Evolutionary conservation across 139 green algal species (phyloP).

Genomic region (Edaphochlamys debaryana): DNA sequence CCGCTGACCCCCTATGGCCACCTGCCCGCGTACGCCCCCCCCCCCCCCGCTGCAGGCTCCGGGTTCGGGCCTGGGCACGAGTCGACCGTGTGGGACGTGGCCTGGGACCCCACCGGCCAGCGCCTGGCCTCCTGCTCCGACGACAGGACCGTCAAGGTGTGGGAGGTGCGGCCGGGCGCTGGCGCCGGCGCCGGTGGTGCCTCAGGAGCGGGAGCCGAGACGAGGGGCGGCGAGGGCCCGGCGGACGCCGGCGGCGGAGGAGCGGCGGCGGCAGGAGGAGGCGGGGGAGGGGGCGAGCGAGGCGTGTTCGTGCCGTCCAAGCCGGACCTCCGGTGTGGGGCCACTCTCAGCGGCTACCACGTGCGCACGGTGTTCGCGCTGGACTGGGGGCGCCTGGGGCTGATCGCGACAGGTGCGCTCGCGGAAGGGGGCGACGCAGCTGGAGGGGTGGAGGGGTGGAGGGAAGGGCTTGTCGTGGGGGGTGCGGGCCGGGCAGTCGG

Average conservation of each 20-base stretch:
- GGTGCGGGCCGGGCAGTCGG: no score
- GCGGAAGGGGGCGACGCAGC: not conserved
- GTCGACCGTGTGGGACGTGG: conserved; percentile 63
- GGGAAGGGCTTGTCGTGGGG: not conserved
- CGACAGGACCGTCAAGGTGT: conserved; percentile 84
- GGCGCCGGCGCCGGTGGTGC: not conserved
- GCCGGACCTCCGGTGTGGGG: conserved; percentile 48
- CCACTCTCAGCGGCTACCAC: conserved; percentile 77
- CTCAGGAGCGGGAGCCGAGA: conserved; percentile 7
- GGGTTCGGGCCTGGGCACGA: not conserved
- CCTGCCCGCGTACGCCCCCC: no score
- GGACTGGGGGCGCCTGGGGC: conserved; percentile 71
- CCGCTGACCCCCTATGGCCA: no score
- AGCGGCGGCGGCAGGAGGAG: conserved; percentile 45
- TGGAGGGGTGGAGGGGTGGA: no score
- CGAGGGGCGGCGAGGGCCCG: not conserved
- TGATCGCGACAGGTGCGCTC: conserved; percentile 76
- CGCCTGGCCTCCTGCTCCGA: conserved; percentile 88
- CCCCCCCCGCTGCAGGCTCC: not conserved
- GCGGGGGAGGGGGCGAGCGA: conserved; percentile 23
- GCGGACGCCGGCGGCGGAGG: no score
- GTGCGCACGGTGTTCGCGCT: conserved; percentile 80
- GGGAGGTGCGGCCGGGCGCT: conserved; percentile 18
- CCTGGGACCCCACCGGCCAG: conserved; percentile 72
- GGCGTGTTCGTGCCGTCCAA: not conserved